phyloP scores from a whole-genome alignment of 768 basidiomycete species.

The Mycena pura region DNA sequence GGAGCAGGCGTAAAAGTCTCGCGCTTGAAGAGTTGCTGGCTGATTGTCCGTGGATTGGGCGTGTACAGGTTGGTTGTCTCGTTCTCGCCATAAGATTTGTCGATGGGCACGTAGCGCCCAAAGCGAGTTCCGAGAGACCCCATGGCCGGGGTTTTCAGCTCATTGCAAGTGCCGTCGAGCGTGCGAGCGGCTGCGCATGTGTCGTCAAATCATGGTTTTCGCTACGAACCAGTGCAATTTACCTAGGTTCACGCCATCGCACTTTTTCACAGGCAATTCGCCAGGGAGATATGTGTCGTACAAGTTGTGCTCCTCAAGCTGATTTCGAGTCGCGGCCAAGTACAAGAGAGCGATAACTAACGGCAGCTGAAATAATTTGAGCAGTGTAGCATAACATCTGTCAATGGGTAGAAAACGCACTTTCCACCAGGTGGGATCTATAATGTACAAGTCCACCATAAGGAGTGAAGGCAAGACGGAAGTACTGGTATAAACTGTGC shows the following conservation, averaged over 20 bases:
- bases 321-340: constrained; percentile 16
- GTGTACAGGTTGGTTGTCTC: constrained; percentile 12
- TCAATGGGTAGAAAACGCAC: not conserved
- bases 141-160: constrained; percentile 17
- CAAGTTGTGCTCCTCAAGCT: constrained; percentile 8
- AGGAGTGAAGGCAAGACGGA: too few species aligned
- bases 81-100: constrained; percentile 10
- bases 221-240: not conserved
- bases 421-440: constrained; percentile 12
- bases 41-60: constrained; percentile 20
- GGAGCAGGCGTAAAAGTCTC: constrained; percentile 16
- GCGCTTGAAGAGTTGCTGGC: constrained; percentile 20
- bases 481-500: too few species aligned
- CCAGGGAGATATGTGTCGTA: constrained; percentile 21
- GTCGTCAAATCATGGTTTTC: not conserved
- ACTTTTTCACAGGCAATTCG: constrained; percentile 9
- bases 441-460: too few species aligned
- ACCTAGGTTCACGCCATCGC: constrained; percentile 19
- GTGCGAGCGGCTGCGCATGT: constrained; percentile 13
- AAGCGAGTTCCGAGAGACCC: constrained; percentile 16
- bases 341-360: constrained; percentile 19
- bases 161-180: constrained; percentile 16
- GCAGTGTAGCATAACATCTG: not conserved
- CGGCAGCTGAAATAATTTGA: constrained; percentile 8
- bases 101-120: constrained; percentile 16